phyloP scores from a whole-genome alignment of 1,139 yeast genomes.

The Geotrichum europaeum region DNA sequence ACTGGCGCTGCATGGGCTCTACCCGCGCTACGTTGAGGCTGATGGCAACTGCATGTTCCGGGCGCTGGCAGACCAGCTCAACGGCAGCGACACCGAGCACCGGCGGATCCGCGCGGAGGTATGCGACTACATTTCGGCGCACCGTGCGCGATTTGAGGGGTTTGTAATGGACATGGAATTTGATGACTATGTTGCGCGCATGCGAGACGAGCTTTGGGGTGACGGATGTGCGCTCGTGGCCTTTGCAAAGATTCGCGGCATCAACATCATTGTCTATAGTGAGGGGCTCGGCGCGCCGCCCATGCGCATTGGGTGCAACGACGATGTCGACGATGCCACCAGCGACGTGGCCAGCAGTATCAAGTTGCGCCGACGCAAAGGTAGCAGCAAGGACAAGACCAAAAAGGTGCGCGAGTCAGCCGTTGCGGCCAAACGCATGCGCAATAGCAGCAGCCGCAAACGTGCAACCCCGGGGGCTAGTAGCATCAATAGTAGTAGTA shows the following conservation, averaged over 20 bases:
- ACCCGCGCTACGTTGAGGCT: conserved; percentile 37
- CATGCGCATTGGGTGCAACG: conserved; percentile 1
- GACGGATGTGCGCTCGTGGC: conserved; percentile 41
- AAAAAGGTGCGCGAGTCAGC: not conserved
- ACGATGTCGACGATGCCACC: not conserved
- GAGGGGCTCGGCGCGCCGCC: conserved; percentile 30
- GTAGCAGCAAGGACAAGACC: not conserved
- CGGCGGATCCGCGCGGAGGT: conserved; percentile 31
- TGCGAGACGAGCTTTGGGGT: conserved; percentile 40
- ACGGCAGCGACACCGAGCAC: conserved; percentile 35
- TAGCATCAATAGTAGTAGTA: not conserved
- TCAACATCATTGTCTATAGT: conserved; percentile 34
- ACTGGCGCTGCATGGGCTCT: conserved; percentile 33
- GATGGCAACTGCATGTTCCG: conserved; percentile 43
- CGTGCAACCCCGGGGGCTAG: not conserved
- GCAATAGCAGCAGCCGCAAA: conserved; percentile 2
- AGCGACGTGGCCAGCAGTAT: not conserved
- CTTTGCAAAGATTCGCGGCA: conserved; percentile 32
- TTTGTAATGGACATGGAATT: conserved; percentile 34
- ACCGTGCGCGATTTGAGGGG: conserved; percentile 30
- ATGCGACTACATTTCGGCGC: conserved; percentile 32
- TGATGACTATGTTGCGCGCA: conserved; percentile 33
- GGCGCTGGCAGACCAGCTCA: conserved; percentile 39
- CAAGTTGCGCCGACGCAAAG: not conserved
- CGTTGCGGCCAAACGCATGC: not conserved